A percentile compares a stretch with the other conserved stretches of the same genome.
Conservation (phyloP, 2,329 filamentous ascomycete species). For the Fusarium transvaalense region DNA sequence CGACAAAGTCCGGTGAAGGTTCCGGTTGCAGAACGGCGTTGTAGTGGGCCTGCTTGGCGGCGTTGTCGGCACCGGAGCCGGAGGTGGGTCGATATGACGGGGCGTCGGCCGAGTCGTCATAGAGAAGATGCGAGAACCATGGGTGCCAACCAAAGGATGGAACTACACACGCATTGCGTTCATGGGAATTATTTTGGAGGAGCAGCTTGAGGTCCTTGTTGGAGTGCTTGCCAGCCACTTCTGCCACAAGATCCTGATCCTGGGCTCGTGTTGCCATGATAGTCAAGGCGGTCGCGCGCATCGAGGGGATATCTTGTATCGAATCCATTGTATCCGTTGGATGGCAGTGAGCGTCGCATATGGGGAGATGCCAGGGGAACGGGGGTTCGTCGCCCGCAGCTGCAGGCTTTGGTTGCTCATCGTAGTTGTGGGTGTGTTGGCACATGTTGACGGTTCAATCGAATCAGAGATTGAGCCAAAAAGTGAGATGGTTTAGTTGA, state of each 20-base stretch:
- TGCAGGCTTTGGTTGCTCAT: slow-evolving; percentile 1
- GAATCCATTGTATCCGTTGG: slow-evolving; percentile 81
- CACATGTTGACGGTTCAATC: slow-evolving; percentile 18
- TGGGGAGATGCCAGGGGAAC: slow-evolving; percentile 77
- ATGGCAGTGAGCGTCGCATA: slow-evolving; percentile 86
- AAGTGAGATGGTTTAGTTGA: neutral
- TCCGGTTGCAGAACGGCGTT: slow-evolving; percentile 72
- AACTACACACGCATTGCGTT: slow-evolving; percentile 54
- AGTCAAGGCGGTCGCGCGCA: slow-evolving; percentile 75
- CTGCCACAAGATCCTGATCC: slow-evolving; percentile 79
- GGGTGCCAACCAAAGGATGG: slow-evolving; percentile 90
- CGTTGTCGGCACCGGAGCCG: slow-evolving; percentile 28
- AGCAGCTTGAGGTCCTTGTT: slow-evolving; percentile 48
- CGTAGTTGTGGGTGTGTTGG: slow-evolving; percentile 19
- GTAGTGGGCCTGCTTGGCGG: slow-evolving; percentile 71
- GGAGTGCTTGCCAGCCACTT: slow-evolving; percentile 69
- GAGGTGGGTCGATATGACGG: slow-evolving; percentile 54
- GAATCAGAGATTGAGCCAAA: neutral
- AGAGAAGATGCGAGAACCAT: slow-evolving; percentile 86
- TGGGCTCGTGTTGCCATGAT: slow-evolving; percentile 83
- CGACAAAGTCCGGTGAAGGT: slow-evolving; percentile 58
- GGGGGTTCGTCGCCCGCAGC: slow-evolving; percentile 30
- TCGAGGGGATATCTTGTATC: slow-evolving; percentile 68
- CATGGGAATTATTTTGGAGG: neutral
- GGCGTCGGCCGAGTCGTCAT: slow-evolving; percentile 64